These are phyloP conservation scores for Porodaedalea pini DNA, from an alignment of 1,284 basidiomycete genomes.

Conservation along the genomic window DNA sequence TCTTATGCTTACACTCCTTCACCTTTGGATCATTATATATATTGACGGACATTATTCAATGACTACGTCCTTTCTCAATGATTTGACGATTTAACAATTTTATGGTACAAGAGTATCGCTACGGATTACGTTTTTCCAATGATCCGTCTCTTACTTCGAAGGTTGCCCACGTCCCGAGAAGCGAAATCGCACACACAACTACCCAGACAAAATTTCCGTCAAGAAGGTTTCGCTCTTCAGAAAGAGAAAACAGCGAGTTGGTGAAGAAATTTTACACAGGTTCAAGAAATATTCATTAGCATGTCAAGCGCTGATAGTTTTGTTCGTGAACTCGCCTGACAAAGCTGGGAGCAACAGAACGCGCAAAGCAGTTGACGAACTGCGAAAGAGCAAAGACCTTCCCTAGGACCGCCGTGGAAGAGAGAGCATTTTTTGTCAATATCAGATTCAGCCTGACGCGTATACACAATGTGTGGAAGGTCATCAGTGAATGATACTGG, in stretches of 20 bases:
- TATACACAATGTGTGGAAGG: neutral
- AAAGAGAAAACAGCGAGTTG: constrained; percentile 16
- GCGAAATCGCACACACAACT: constrained; percentile 9
- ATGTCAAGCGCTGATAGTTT: neutral
- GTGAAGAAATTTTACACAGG: neutral
- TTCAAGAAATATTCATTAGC: neutral
- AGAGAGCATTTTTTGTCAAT: constrained; percentile 22
- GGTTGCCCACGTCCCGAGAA: constrained; percentile 11
- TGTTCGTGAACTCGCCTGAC: constrained; percentile 12
- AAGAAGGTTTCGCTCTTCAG: constrained; percentile 8
- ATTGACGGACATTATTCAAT: too few relatives aligned
- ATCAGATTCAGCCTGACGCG: constrained; percentile 19
- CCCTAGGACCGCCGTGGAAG: constrained; percentile 20
- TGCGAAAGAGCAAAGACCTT: constrained; percentile 23
- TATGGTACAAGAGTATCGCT: neutral
- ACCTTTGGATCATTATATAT: neutral
- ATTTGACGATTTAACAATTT: neutral
- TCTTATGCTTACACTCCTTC: too few relatives aligned
- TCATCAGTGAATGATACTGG: neutral
- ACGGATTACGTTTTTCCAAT: neutral
- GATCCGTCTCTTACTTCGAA: constrained; percentile 5
- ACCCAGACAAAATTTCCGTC: constrained; percentile 17
- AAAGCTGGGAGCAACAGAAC: constrained; percentile 21
- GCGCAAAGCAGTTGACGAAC: constrained; percentile 21
- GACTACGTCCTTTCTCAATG: neutral